Base-by-base conservation (phyloP, 495 filamentous ascomycete species). In the Glarea lozoyensis region DNA sequence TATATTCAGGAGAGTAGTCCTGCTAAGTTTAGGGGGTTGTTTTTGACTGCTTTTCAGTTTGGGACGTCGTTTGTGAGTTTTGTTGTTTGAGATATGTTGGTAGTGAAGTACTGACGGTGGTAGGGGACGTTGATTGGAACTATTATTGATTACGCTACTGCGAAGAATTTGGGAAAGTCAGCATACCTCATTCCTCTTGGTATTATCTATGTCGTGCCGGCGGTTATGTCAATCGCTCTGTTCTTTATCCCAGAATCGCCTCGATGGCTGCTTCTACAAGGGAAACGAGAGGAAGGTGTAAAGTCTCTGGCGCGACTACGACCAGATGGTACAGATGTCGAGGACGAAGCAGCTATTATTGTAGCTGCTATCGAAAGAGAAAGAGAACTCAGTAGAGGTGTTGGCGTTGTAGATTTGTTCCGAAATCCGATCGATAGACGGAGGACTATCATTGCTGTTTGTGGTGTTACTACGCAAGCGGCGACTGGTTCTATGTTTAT, bases 171-270 rank as follows among this genome's bases (percentile, higher is more conserved):
- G 4, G 67, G 59, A 21, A 70, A 60, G 41, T 53, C 60, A 7
- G 62, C 69, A 12, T 82, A 78, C 46, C 62, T 76, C 1, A 78
- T 79, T 39, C 74, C 77, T 2, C 62, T 82, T 0, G 76, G 76
- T 4, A 60, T 78, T 15, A 64, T 79, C 44, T 76, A 72, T 39
- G 57, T 79, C 20, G 61, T 81, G 7, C 77, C 76, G 0, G 59
- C 60, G 6, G 56, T 80, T 48, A 45, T 81, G 39, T 52, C 58
- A n/a, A 56, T 67, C 22, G 66, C 63, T 7, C 54, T 82, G 4
- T 62, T 77, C 52, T 76, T 82, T 55, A 70, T 80, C 24, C 76
- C 76, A 9, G 77, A 82, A 48, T 73, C 68, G 4, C 77, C 78
- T 0, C 68, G 78, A 29, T 82, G 77, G 77, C 61, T 82, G 20